Conservation (phyloP, 2,329 filamentous ascomycete species). For the Exophiala mesophila region DNA sequence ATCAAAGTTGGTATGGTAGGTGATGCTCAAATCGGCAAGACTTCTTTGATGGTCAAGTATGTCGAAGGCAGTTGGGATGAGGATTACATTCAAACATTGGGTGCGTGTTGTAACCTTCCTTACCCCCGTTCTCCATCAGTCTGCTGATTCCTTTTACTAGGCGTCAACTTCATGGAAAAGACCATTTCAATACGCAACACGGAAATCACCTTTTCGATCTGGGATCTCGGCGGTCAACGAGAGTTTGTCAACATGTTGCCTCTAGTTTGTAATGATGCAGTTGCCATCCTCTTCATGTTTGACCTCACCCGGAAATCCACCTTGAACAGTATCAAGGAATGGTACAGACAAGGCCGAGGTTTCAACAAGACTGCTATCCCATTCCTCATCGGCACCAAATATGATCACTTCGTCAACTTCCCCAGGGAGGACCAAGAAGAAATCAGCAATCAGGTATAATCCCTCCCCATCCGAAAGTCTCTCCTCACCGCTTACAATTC, state of each 20-base stretch:
- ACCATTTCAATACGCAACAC: constrained; percentile 99
- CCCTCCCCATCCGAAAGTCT: not conserved
- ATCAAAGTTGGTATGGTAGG: constrained; percentile 99
- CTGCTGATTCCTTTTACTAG: constrained; percentile 37
- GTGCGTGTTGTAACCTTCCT: constrained; percentile 39
- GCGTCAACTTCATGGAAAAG: constrained; percentile 99
- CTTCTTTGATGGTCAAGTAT: constrained; percentile 98
- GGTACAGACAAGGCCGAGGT: constrained; percentile 93
- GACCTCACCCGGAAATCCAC: constrained; percentile 97
- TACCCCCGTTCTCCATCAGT: not conserved
- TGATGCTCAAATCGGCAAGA: constrained; percentile 98
- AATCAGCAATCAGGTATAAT: constrained; percentile 81
- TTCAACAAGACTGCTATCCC: constrained; percentile 99
- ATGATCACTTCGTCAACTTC: constrained; percentile 99
- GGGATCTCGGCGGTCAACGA: constrained; percentile 94
- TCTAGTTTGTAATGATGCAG: constrained; percentile 97
- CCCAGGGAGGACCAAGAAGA: constrained; percentile 96
- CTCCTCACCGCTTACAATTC: constrained; percentile 24
- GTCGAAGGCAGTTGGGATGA: constrained; percentile 99
- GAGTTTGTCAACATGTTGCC: constrained; percentile 99
- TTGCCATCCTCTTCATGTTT: constrained; percentile 99
- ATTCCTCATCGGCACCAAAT: constrained; percentile 94
- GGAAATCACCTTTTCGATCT: constrained; percentile 99
- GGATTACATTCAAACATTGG: constrained; percentile 97
- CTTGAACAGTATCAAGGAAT: constrained; percentile 98